Evolutionary conservation across 805 yeast genomes (phyloP), one percentile per base, ranked within the genome.

Genomic region (Priceomyces carsonii): DNA sequence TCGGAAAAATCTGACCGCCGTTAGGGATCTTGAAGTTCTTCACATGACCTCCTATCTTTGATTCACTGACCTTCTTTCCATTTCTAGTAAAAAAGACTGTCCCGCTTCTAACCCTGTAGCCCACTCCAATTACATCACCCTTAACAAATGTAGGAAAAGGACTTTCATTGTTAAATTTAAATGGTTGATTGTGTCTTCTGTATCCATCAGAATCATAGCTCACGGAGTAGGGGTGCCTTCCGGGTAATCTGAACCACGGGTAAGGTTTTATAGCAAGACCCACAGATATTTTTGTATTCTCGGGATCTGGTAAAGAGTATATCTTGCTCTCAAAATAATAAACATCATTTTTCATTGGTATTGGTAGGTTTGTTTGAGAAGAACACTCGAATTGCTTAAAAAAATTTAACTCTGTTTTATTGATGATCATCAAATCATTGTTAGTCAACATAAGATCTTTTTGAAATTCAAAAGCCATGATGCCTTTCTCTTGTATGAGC

Each of bases 101-200:
- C 2, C 97, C 95, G 12, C 86, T 71, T 29, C 88, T 70, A 2
- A 86, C 79, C 40, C 91, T 73, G 53, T 87, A 85, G 0, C 99
- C 99, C 18, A 91, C 77, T 2, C 99, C 99, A 9, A 93, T 73
- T 20, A 93, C 95, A 58, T 93, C 99, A 19, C 97, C 97, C 44
- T 84, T 80, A 22, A 77, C 73, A 30, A 82, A 60, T 16, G 58
- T 47, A 0, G 95, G 91, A 72, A 50, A 81, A 48, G 47, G 75
- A 41, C 54, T 73, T 42, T 56, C 86, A 61, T 47, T 64, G 50
- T 38, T 57, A 48, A 56, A 53, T 4, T 61, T 51, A 39, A 87
- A 86, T 5, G 96, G 88, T 55, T 85, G 86, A 55, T 86, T 88
- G 42, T 77, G 73, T 35, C 97, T 73, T 38, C 95, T 73, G 39